A percentile compares a stretch with the other conserved stretches of the same genome.
Conservation (phyloP, 2,329 filamentous ascomycete genomes). For the Rachicladosporium sp. region DNA sequence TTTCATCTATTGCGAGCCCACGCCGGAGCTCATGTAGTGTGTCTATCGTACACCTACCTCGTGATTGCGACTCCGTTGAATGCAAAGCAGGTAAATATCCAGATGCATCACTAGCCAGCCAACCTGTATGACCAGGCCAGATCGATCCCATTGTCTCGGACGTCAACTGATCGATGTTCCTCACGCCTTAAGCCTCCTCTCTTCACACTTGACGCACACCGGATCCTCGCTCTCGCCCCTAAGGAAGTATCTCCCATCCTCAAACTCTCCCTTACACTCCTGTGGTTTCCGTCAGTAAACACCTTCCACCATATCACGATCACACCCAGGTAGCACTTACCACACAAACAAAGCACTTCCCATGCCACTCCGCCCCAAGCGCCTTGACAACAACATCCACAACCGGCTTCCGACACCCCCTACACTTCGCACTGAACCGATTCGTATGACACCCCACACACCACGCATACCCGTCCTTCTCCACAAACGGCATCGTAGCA, state of each 20-base stretch:
- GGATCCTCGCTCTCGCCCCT: slow-evolving; percentile 46
- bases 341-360: slow-evolving; percentile 74
- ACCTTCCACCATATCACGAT: slow-evolving; percentile 6
- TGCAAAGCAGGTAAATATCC: no score
- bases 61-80: no score
- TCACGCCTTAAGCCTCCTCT: slow-evolving; percentile 48
- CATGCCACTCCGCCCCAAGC: slow-evolving; percentile 86
- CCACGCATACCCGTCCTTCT: slow-evolving; percentile 97
- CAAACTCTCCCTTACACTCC: slow-evolving; percentile 49
- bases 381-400: slow-evolving; percentile 84
- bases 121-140: no score
- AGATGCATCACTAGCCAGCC: no score
- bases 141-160: no score
- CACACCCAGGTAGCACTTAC: slow-evolving; percentile 24
- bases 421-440: slow-evolving; percentile 79
- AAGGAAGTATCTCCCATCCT: slow-evolving; percentile 52
- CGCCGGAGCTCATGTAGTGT: no score
- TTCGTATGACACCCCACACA: slow-evolving; percentile 88
- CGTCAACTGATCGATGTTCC: neutral
- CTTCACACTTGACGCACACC: slow-evolving; percentile 51
- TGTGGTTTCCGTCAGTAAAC: slow-evolving; percentile 16
- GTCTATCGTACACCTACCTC: no score
- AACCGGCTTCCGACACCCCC: slow-evolving; percentile 70
- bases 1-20: no score
- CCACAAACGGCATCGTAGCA: slow-evolving; percentile 65